Evolutionary conservation across 2,329 filamentous ascomycete species (phyloP), one percentile per base, ranked within the genome.

Genomic region (Beauveria pseudobassiana): DNA sequence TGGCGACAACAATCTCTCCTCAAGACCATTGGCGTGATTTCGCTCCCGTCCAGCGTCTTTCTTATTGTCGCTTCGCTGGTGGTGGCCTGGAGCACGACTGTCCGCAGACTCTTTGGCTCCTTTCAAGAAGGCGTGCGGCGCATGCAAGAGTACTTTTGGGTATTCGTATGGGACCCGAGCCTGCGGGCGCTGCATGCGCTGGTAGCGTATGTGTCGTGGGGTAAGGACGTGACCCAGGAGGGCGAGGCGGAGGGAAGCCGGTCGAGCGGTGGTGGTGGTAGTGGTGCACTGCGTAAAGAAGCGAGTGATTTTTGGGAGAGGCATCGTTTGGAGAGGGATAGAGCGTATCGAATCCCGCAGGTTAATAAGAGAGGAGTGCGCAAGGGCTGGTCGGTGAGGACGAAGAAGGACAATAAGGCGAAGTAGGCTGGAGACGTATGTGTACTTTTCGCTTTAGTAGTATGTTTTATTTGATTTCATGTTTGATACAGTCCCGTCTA

Each of bases 71-170:
- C 76, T 0, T 80, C 83, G 1, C 76, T 87, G 2, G 66, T 86
- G 0, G 74, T 80, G 1, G 84, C 84, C 0, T 87, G 85, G 71
- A 86, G 78, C 67, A 78, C 74, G 22, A 76, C 74, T 6, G 76
- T 76, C 2, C 76, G 76, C 12, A 65, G 65, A 1, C 61, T 75
- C 5, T 67, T 73, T 28, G 66, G 70, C 12, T 69, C 66, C 63
- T n/a, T 70, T 12, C 65, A 65, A 10, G 61, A 62, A 0, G 14
- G 53, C 2, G 67, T 69, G 28, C 60, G 64, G 2, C 38, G 49
- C 1, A 20, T 49, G 5, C 59, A 64, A 54, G 62, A 63, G 3
- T 68, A 70, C 65, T 3, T 69, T 14, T 71, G 70, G 65, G 59
- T 53, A 8, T 55, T 62, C 1, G 1, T 69, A 1, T 70, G 68